Conservation (phyloP, 768 basidiomycete genomes). For the Auricularia sp. region DNA sequence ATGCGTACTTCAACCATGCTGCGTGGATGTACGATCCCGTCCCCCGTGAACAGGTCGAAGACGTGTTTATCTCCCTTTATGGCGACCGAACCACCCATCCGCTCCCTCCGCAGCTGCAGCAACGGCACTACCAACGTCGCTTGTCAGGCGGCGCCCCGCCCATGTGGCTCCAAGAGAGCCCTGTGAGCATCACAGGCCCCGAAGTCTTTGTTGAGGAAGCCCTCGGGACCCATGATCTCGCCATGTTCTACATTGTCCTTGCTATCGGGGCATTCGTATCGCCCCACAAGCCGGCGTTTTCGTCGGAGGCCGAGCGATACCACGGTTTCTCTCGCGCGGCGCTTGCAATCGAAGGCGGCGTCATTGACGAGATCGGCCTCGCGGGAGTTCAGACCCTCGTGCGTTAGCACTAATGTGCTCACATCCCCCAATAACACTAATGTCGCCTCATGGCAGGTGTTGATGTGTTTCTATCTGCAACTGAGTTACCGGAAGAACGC, state of each 20-base stretch:
- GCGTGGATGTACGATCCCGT: slow-evolving; percentile 70
- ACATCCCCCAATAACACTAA: slow-evolving; percentile 26
- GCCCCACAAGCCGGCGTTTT: slow-evolving; percentile 44
- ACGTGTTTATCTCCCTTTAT: slow-evolving; percentile 53
- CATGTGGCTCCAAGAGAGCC: not conserved
- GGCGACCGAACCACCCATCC: slow-evolving; percentile 8
- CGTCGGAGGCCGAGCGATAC: slow-evolving; percentile 60
- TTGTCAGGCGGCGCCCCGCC: not conserved
- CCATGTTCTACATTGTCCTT: slow-evolving; percentile 56
- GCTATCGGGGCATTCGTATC: slow-evolving; percentile 60
- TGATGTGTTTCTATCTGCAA: slow-evolving; percentile 65
- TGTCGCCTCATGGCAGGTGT: slow-evolving; percentile 33
- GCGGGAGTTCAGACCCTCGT: not conserved
- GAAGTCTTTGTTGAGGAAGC: not conserved
- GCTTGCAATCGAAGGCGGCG: not conserved
- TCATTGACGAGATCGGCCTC: slow-evolving; percentile 1
- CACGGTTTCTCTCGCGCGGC: slow-evolving; percentile 52
- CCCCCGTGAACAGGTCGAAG: slow-evolving; percentile 47
- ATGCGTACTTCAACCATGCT: slow-evolving; percentile 53
- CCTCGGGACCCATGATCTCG: slow-evolving; percentile 38
- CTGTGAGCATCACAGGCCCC: not conserved
- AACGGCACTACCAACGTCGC: not conserved
- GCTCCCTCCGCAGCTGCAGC: not conserved
- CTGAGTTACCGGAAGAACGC: slow-evolving; percentile 57
- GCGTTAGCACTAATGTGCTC: slow-evolving; percentile 30